Evolutionary conservation across 176 grass and related monocot genomes (phyloP), one percentile per base, ranked within the genome.

Genomic region (Triticum dicoccoides): DNA sequence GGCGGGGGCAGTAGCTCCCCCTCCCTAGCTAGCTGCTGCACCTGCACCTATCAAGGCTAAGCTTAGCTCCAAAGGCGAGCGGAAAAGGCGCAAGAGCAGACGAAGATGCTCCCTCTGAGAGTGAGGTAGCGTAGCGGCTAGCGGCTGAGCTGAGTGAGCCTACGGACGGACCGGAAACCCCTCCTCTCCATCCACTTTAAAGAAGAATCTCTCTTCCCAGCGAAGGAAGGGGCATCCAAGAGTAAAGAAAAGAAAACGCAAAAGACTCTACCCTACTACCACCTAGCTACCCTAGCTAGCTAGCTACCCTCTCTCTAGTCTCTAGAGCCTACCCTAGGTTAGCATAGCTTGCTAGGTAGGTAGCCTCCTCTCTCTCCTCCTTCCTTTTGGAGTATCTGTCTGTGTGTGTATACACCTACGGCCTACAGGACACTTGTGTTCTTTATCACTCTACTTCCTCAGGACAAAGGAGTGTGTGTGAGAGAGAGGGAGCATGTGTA

Each of bases 21-120:
- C 62, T 59, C 54, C 23, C 39, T 61, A 42, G 24, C 45, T 51
- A 74, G 72, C 73, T 5, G 35, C n/a, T 73, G 6, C 70, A 1
- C 71, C n/a, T 73, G 11, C 70, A 0, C 72, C 42, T 49, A 52
- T 41, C 63, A 21, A 30, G 13, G 14, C 49, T 52, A 52, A 15
- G 14, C 14, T 17, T 17, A 54, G 15, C 5, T 44, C 78, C 4
- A 42, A 73, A 67, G 61, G n/a, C 9, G 4, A 80, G 61, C 69
- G 5, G 51, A 21, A 65, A 85, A 81, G 76, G 73, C 47, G 83
- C 21, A 69, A 80, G 79, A 69, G 66, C 70, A 32, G 52, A 39
- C 83, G 51, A 80, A 80, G 86, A 67, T 83, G 76, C 82, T 85
- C 73, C 73, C 65, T 20, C 81, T 62, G 54, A 14, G 6, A 47